Evolutionary conservation across 2,329 filamentous ascomycete species (phyloP).

Genomic region (Xylaria sp.): DNA sequence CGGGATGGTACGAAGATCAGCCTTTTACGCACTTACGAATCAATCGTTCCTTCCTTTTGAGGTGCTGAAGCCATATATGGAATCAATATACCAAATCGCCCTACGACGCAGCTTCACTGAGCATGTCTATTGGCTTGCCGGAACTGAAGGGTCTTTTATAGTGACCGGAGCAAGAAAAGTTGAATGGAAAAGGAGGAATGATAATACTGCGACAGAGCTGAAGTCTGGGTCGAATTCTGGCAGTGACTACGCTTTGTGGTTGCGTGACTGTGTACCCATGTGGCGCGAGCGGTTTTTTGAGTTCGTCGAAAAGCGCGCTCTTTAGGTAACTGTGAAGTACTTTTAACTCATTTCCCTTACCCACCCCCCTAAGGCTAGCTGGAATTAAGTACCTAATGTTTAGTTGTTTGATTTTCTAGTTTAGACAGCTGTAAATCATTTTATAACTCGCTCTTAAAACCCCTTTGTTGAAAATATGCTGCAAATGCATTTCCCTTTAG

Average conservation of each 20-base stretch:
- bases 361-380: too few relatives aligned
- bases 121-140: background rate
- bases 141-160: background rate
- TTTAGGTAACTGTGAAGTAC: too few relatives aligned
- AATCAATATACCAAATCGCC: background rate
- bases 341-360: too few relatives aligned
- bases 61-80: background rate
- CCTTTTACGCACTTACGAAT: conserved; percentile 1
- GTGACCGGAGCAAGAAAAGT: background rate
- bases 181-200: background rate
- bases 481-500: too few relatives aligned
- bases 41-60: background rate
- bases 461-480: too few relatives aligned
- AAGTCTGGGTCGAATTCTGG: background rate
- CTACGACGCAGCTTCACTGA: background rate
- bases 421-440: too few relatives aligned
- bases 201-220: too few relatives aligned
- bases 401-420: too few relatives aligned
- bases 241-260: background rate
- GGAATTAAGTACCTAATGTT: too few relatives aligned
- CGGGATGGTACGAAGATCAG: background rate
- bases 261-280: background rate
- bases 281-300: background rate
- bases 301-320: too few relatives aligned
- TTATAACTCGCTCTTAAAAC: too few relatives aligned